Conservation (phyloP, 305 asterid species). For the Solanum chacoense region DNA sequence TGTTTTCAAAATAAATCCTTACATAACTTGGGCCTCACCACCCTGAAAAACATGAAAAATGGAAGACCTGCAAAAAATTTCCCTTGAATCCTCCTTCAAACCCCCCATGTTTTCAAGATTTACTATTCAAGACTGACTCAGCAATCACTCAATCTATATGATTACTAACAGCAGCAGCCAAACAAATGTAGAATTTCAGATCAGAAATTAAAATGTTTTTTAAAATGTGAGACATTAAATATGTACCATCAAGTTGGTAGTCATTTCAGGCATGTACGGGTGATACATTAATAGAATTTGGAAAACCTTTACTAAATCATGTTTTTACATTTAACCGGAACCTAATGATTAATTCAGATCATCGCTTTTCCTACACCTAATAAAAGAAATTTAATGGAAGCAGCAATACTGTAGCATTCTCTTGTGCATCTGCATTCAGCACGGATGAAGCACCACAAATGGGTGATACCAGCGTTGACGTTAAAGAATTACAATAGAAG, state of each 20-base stretch:
- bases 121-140: background rate
- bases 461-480: background rate
- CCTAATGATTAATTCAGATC: background rate
- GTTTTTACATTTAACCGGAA: background rate
- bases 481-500: background rate
- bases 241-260: background rate
- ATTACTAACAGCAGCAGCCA: background rate
- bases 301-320: background rate
- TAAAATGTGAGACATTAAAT: background rate
- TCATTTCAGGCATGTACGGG: background rate
- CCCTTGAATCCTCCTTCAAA: background rate
- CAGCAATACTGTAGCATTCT: background rate
- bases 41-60: background rate
- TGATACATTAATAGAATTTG: background rate
- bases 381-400: background rate
- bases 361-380: background rate
- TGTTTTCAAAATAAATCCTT: background rate
- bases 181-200: background rate
- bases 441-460: background rate
- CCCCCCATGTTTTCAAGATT: background rate
- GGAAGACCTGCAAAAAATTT: background rate
- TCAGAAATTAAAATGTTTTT: background rate
- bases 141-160: background rate
- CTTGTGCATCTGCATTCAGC: background rate
- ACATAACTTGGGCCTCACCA: background rate